Base-by-base conservation (phyloP, 345 rosid species). In the Angophora floribunda region DNA sequence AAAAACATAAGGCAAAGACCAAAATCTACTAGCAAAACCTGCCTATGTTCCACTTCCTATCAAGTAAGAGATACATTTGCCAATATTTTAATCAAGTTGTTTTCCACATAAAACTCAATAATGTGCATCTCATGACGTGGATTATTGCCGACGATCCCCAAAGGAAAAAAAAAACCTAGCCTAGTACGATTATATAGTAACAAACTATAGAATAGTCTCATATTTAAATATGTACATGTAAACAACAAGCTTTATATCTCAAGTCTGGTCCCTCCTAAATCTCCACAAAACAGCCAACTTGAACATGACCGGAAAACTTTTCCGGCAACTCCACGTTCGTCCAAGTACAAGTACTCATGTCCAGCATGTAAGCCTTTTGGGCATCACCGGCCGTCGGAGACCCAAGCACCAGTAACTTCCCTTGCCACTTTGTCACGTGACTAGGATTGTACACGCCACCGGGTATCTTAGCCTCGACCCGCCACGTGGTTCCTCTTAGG, bases 231-330 rank as follows among this genome's bases (percentile, higher is more conserved):
- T 36, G 2, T 36, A 36, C 79, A 15, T 45, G 57, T 78, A 41
- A 41, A 52, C 67, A 52, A 7, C 30, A 21, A 5, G 10, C 84
- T 75, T 75, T 21, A 41, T 75, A 36, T 75, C 28, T 10, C 26
- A 19, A 36, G 84, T 52, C 63, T 13, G 30, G 49, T 82, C 24
- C 45, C 45, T 75, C 52, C 55, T 88, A 97, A 49, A 96, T 87
- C 89, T 95, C 98, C 28, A 95, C n/a, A 78, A 26, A 92, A 84
- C 98, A 96, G 14, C 95, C 96, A 16, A 94, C 91, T 84, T 94
- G 97, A 87, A 96, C 96, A 63, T 91, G 95, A 12, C 99, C 99
- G 2, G 90, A 63, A 67, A 86, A 93, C 59, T 91, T 85, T 13
- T 88, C 89, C 0, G 89, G 91, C 2, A 90, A 87, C 84, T 91